Evolutionary conservation across 495 filamentous ascomycete species (phyloP).

Genomic region (Neurospora tetrasperma): DNA sequence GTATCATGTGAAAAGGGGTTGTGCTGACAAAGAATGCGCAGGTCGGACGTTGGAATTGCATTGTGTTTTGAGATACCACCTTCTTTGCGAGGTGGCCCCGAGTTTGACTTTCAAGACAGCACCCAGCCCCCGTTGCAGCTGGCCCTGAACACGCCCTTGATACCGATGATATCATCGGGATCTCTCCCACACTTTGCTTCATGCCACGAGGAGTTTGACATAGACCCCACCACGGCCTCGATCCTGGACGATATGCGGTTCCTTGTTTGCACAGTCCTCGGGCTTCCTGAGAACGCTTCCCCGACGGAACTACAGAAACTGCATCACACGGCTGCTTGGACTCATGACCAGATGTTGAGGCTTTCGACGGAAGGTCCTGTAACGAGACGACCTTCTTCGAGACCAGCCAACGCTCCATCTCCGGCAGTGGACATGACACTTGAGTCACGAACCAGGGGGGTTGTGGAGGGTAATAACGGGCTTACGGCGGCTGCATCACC

Average conservation of each 20-base stretch:
- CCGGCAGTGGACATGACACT: neutral
- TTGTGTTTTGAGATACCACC: constrained; percentile 23
- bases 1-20: neutral
- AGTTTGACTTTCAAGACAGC: constrained; percentile 24
- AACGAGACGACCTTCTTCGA: constrained; percentile 1
- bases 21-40: constrained; percentile 8
- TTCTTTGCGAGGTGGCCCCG: constrained; percentile 14
- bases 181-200: constrained; percentile 17
- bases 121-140: constrained; percentile 20
- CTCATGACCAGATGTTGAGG: constrained; percentile 19
- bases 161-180: constrained; percentile 8
- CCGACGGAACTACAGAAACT: constrained; percentile 24
- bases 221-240: constrained; percentile 22
- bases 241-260: constrained; percentile 34
- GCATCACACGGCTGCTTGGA: constrained; percentile 23
- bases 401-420: constrained; percentile 4
- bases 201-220: constrained; percentile 19
- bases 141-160: constrained; percentile 28
- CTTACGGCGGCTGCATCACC: neutral
- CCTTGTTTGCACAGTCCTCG: constrained; percentile 20
- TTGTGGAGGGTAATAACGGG: neutral
- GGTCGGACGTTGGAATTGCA: constrained; percentile 24
- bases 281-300: constrained; percentile 19
- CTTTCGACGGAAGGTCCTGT: constrained; percentile 16
- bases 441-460: neutral